phyloP scores from a whole-genome alignment of 805 yeast species.

The Hanseniaspora lindneri region DNA sequence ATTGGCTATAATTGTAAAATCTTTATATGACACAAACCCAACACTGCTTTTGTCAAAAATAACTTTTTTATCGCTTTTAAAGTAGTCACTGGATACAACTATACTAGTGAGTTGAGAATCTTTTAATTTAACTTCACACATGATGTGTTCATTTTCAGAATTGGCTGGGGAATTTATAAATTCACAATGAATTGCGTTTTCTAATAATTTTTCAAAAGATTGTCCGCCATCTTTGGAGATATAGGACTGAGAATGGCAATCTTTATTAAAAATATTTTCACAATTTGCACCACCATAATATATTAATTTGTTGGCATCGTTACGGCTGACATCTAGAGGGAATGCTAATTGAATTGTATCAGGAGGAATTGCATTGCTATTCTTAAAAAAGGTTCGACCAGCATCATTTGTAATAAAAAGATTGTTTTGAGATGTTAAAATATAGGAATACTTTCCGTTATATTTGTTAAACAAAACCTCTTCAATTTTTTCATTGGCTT shows the following conservation, averaged over 20 bases:
- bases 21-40: slow-evolving; percentile 64
- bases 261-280: slow-evolving; percentile 32
- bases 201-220: slow-evolving; percentile 43
- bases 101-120: slow-evolving; percentile 27
- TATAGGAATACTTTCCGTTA: slow-evolving; percentile 25
- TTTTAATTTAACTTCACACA: slow-evolving; percentile 44
- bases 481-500: slow-evolving; percentile 33
- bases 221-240: slow-evolving; percentile 58
- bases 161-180: slow-evolving; percentile 48
- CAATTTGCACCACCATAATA: slow-evolving; percentile 58
- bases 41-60: slow-evolving; percentile 44
- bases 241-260: slow-evolving; percentile 50
- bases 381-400: slow-evolving; percentile 41
- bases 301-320: slow-evolving; percentile 46
- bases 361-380: slow-evolving; percentile 36
- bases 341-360: slow-evolving; percentile 33
- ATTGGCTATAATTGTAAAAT: slow-evolving; percentile 62
- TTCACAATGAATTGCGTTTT: slow-evolving; percentile 49
- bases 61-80: slow-evolving; percentile 31
- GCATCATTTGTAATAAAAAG: slow-evolving; percentile 57
- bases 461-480: slow-evolving; percentile 52
- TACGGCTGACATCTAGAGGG: slow-evolving; percentile 52
- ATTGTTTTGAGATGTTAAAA: slow-evolving; percentile 37
- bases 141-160: slow-evolving; percentile 39
- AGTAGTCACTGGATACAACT: slow-evolving; percentile 46